Evolutionary conservation across 1,284 basidiomycete species (phyloP).

Genomic region (Austropuccinia psidii): DNA sequence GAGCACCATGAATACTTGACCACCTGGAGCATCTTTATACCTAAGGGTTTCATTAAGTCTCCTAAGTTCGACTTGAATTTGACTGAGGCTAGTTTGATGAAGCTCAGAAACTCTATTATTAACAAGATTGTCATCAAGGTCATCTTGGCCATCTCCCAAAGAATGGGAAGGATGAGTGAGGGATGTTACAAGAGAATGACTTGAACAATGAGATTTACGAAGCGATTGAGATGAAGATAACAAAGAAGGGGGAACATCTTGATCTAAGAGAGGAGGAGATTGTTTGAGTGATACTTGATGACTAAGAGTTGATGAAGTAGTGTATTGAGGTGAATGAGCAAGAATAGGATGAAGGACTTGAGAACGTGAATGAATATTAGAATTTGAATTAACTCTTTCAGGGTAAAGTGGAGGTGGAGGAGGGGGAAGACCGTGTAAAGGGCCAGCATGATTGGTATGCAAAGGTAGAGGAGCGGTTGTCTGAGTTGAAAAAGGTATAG

Average conservation of each 20-base stretch:
- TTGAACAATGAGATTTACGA: background rate
- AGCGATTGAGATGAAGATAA: background rate
- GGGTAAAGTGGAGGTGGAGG: background rate
- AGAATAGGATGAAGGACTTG: background rate
- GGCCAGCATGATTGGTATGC: background rate
- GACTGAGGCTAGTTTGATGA: background rate
- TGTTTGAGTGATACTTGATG: background rate
- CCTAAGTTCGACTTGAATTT: background rate
- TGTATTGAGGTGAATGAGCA: constrained; percentile 1
- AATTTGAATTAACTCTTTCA: background rate
- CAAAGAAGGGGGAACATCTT: background rate
- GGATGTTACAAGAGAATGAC: background rate
- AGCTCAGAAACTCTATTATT: background rate
- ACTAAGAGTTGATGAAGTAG: background rate
- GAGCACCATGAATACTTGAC: background rate
- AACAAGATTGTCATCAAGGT: background rate
- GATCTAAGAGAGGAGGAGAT: background rate
- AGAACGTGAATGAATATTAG: background rate
- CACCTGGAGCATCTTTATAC: background rate
- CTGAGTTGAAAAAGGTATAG: background rate
- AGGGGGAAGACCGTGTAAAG: background rate
- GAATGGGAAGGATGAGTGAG: background rate
- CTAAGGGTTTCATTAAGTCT: background rate
- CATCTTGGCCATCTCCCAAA: background rate
- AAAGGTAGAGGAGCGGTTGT: background rate